Conservation (phyloP, 352 stramenopile genomes). For the Phytopythium helicoides region DNA sequence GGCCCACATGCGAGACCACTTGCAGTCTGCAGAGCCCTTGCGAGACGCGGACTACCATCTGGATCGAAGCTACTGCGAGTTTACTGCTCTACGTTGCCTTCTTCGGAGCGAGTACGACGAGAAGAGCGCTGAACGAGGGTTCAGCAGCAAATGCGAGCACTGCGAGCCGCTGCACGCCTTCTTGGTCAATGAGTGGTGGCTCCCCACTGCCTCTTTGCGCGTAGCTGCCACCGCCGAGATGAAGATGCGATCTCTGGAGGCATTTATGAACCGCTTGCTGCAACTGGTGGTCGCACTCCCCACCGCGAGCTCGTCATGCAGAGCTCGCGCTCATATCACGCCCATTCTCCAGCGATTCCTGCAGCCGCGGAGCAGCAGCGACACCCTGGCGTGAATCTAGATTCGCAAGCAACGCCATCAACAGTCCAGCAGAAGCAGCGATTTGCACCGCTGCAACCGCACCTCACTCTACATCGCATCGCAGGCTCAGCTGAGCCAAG, state of each 20-base stretch:
- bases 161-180: neutral
- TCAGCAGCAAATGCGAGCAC: neutral
- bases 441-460: too few species aligned
- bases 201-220: neutral
- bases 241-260: neutral
- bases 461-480: too few species aligned
- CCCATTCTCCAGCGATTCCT: too few species aligned
- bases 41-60: slow-evolving; percentile 15
- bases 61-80: slow-evolving; percentile 14
- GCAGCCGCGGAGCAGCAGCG: too few species aligned
- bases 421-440: too few species aligned
- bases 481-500: too few species aligned
- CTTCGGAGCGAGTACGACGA: slow-evolving; percentile 1
- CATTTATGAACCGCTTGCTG: too few species aligned
- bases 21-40: slow-evolving; percentile 4
- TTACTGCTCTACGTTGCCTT: slow-evolving; percentile 6
- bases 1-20: neutral
- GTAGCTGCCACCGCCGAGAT: neutral
- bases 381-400: too few species aligned
- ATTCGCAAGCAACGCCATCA: too few species aligned
- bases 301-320: too few species aligned
- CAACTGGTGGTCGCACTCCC: too few species aligned
- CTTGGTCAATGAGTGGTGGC: neutral
- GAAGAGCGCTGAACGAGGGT: neutral
- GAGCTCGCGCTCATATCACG: too few species aligned